Evolutionary conservation across 2,329 filamentous ascomycete species (phyloP), one percentile per base, ranked within the genome.

Genomic region (Fusarium abutilonis): DNA sequence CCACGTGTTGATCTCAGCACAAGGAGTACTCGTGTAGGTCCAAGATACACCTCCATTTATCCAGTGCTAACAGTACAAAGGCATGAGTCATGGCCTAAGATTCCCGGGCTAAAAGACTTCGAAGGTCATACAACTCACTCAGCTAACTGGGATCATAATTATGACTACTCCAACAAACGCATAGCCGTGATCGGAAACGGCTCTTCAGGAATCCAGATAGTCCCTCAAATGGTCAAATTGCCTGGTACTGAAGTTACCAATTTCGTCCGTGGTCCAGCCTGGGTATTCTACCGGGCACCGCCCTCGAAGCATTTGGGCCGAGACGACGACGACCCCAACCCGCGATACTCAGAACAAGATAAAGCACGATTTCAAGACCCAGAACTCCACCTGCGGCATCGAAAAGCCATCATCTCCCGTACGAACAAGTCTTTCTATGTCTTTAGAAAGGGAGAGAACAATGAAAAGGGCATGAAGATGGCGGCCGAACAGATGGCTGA

Each of bases 351-450:
- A 1, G 70, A 74, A 1, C 58, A 78, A 23, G 80, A 85, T 17
- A 77, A 83, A 47, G 73, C 78, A 1, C 77, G 82, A 11, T 79
- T 80, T 0, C 86, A 82, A 23, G 61, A 87, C 56, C 83, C 85
- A 0, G 75, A 80, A 10, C 77, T 72, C 13, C 87, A 87, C 64
- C 70, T 85, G 1, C 64, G 75, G 9, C 83, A 82, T 54, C 76
- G 82, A 15, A 83, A 79, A 52, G 74, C 74, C 0, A 68, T 68
- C 0, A 64, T 68, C 1, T 68, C 65, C 0, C 51, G 65, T 3
- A 71, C 69, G 0, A 74, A 74, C 21, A 72, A 69, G 46, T 71
- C 69, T 1, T 73, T 82, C 6, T 78, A 83, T 47, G 70, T 68
- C 17, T 68, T 68, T 29, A 53, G 52, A 41, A 68, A 59, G n/a